A percentile compares a stretch with the other conserved stretches of the same genome.
phyloP scores from a whole-genome alignment of 345 rosid genomes.

The Melastoma malabathricum region DNA sequence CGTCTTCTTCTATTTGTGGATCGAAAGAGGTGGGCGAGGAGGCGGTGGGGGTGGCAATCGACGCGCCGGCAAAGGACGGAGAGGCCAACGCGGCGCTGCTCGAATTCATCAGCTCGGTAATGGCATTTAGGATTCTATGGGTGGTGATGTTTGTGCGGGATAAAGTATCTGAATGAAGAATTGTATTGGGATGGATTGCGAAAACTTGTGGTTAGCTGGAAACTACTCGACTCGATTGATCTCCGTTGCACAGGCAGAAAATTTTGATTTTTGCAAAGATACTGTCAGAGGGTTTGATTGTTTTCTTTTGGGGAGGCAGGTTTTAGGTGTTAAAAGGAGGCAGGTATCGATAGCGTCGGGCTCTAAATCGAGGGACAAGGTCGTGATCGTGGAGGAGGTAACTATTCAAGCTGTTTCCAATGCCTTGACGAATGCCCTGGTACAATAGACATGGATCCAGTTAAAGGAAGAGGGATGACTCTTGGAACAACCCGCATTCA shows the following conservation, averaged over 20 bases:
- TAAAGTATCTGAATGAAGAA: too few species aligned
- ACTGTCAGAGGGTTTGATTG: neutral
- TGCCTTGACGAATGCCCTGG: slow-evolving; percentile 43
- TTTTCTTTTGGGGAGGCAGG: slow-evolving; percentile 26
- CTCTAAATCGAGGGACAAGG: slow-evolving; percentile 82
- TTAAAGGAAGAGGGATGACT: neutral
- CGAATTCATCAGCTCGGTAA: slow-evolving; percentile 74
- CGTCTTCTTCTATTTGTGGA: neutral
- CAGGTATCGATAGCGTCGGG: slow-evolving; percentile 73
- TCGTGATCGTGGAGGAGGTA: slow-evolving; percentile 68
- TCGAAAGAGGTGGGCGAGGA: slow-evolving; percentile 65
- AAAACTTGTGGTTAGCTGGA: too few species aligned
- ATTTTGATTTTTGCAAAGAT: neutral
- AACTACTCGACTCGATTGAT: too few species aligned
- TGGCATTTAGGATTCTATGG: neutral
- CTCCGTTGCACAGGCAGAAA: too few species aligned
- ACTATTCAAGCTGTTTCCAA: slow-evolving; percentile 39
- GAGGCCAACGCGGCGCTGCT: slow-evolving; percentile 88
- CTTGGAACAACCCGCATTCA: neutral
- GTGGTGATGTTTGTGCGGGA: too few species aligned
- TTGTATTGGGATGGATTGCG: too few species aligned
- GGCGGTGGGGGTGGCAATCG: slow-evolving; percentile 75
- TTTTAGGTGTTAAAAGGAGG: slow-evolving; percentile 71
- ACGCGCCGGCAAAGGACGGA: slow-evolving; percentile 90
- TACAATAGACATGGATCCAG: slow-evolving; percentile 7